Evolutionary conservation across 495 filamentous ascomycete species (phyloP).

Genomic region (Aspergillus egyptiacus): DNA sequence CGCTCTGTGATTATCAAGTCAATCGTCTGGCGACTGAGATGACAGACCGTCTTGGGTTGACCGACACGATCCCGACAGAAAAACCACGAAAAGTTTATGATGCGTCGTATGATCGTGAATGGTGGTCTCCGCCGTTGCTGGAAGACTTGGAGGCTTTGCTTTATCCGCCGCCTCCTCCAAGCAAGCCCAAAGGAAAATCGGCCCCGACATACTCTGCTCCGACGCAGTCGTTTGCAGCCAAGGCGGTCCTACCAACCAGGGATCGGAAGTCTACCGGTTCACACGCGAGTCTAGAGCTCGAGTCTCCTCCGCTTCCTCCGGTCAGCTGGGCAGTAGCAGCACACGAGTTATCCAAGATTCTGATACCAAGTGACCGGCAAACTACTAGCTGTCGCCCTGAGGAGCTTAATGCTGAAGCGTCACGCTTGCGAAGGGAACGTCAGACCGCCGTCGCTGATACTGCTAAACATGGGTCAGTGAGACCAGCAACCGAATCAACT

Average conservation of each 20-base stretch:
- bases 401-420: constrained; percentile 65
- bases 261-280: constrained; percentile 44
- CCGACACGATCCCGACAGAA: constrained; percentile 7
- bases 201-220: constrained; percentile 64
- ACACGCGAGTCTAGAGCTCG: constrained; percentile 29
- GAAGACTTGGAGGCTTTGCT: constrained; percentile 56
- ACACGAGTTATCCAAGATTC: constrained; percentile 70
- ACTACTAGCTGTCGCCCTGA: constrained; percentile 67
- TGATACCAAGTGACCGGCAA: constrained; percentile 69
- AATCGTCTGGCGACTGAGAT: constrained; percentile 25
- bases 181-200: constrained; percentile 46
- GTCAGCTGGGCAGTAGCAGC: constrained; percentile 79
- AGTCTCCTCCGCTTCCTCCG: constrained; percentile 63
- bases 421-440: constrained; percentile 54
- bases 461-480: constrained; percentile 11
- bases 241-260: constrained; percentile 54
- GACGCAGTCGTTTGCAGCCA: constrained; percentile 75
- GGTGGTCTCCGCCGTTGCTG: constrained; percentile 71
- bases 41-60: constrained; percentile 22
- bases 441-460: constrained; percentile 38
- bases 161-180: constrained; percentile 39
- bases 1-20: constrained; percentile 2
- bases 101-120: constrained; percentile 54
- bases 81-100: neutral
- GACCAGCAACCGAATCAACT: constrained; percentile 14